phyloP scores from a whole-genome alignment of 495 filamentous ascomycete species.

The Lasiosphaeria miniovina region DNA sequence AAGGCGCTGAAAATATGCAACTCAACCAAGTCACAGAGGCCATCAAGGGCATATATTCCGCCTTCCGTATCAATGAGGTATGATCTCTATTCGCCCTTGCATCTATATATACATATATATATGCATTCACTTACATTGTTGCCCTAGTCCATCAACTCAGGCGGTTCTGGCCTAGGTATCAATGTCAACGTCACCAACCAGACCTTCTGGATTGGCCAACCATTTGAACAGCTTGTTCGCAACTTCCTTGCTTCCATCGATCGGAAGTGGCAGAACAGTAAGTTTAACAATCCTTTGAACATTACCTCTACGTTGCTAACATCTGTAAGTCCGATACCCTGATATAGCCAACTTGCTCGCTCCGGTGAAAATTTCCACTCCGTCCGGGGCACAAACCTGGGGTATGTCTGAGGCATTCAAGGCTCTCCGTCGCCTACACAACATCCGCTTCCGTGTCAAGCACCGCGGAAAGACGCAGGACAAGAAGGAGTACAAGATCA shows the following conservation, averaged over 20 bases:
- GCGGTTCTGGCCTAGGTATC: slow-evolving; percentile 58
- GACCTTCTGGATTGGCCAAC: slow-evolving; percentile 62
- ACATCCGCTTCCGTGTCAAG: slow-evolving; percentile 63
- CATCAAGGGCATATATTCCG: slow-evolving; percentile 81
- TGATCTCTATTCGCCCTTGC: background rate
- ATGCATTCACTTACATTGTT: background rate
- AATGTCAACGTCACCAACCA: slow-evolving; percentile 83
- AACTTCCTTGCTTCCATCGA: slow-evolving; percentile 19
- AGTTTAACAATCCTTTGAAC: background rate
- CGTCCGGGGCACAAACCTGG: background rate
- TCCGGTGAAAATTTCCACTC: slow-evolving; percentile 10
- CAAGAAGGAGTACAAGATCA: slow-evolving; percentile 59
- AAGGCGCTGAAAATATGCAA: slow-evolving; percentile 5
- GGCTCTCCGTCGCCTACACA: slow-evolving; percentile 54
- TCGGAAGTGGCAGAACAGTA: slow-evolving; percentile 13
- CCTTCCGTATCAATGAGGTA: slow-evolving; percentile 60
- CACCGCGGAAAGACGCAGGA: slow-evolving; percentile 50
- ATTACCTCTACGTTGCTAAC: slow-evolving; percentile 1
- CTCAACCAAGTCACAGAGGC: slow-evolving; percentile 54
- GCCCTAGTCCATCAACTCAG: slow-evolving; percentile 37
- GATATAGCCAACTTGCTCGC: slow-evolving; percentile 15
- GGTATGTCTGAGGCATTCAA: slow-evolving; percentile 41
- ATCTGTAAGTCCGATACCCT: slow-evolving; percentile 9
- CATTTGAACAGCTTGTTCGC: slow-evolving; percentile 28
- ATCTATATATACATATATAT: background rate